Conservation (phyloP, 345 rosid genomes). For the Citropsis articulata region DNA sequence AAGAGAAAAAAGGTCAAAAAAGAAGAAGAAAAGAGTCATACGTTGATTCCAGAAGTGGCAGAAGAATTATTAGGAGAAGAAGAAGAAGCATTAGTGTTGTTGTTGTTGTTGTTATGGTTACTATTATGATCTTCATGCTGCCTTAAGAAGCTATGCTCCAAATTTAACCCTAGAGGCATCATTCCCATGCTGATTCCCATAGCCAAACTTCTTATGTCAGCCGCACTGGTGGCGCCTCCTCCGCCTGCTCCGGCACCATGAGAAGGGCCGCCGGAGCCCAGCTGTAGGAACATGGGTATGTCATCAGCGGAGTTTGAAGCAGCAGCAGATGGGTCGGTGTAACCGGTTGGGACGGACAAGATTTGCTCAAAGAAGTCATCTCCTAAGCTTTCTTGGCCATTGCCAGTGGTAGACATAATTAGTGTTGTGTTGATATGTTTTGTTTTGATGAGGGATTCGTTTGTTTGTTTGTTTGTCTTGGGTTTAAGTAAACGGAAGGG, state of each 20-base stretch:
- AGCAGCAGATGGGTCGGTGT: conserved; percentile 27
- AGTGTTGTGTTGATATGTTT: neutral
- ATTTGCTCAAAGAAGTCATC: conserved; percentile 81
- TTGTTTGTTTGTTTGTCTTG: neutral
- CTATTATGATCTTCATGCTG: conserved; percentile 26
- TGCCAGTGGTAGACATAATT: conserved; percentile 44
- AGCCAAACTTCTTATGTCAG: conserved; percentile 28
- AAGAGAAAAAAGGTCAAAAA: neutral
- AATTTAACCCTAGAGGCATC: conserved; percentile 40
- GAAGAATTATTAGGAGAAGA: conserved; percentile 34
- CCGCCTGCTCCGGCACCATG: conserved; percentile 29
- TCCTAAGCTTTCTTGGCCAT: conserved; percentile 48
- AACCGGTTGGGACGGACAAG: conserved; percentile 48
- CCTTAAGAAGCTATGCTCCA: conserved; percentile 43
- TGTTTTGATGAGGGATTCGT: no score
- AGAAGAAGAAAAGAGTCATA: conserved; percentile 6
- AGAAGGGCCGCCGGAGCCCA: conserved; percentile 31
- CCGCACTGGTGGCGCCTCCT: conserved; percentile 12
- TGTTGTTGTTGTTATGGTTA: conserved; percentile 12
- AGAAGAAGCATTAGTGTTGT: conserved; percentile 18
- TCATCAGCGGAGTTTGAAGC: conserved; percentile 17
- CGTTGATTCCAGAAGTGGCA: conserved; percentile 44
- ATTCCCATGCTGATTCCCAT: conserved; percentile 32
- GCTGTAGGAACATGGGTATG: conserved; percentile 54
- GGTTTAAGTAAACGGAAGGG: neutral